These are phyloP conservation scores for Balamuthia mandrillaris DNA, from an alignment of 208 protist genomes.

Conservation along the genomic window DNA sequence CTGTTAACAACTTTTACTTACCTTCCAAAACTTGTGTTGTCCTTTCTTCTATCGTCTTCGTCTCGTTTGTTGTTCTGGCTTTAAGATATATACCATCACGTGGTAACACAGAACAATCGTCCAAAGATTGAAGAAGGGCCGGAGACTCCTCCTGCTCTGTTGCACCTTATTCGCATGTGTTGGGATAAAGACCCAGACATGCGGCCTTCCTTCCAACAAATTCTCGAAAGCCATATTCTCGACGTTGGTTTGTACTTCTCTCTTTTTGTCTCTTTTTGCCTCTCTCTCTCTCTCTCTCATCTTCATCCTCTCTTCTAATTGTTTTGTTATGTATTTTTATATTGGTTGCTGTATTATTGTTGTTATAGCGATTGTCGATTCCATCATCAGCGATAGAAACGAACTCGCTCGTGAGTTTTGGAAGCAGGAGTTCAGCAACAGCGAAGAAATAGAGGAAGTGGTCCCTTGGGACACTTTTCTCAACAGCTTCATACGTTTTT, in stretches of 20 bases:
- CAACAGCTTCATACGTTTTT: background rate
- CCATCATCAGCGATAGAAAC: slow-evolving; percentile 32
- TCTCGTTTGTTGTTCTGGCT: background rate
- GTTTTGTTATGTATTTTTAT: too few relatives aligned
- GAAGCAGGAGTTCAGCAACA: slow-evolving; percentile 23
- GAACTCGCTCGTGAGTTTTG: slow-evolving; percentile 16
- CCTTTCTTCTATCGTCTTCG: background rate
- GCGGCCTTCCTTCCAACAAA: slow-evolving; percentile 31
- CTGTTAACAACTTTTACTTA: background rate
- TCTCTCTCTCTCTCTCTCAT: too few relatives aligned
- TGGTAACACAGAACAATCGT: slow-evolving; percentile 9
- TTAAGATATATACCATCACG: slow-evolving; percentile 29
- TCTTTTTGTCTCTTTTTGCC: too few relatives aligned
- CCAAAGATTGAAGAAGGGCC: background rate
- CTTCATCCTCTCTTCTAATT: too few relatives aligned
- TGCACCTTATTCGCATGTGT: background rate
- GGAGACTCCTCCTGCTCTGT: background rate
- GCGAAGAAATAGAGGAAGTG: slow-evolving; percentile 22
- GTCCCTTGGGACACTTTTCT: slow-evolving; percentile 15
- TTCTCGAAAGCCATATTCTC: slow-evolving; percentile 13
- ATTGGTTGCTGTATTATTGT: too few relatives aligned
- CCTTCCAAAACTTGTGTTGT: background rate
- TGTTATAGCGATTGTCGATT: slow-evolving; percentile 12
- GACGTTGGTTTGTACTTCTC: slow-evolving; percentile 9
- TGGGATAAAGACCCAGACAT: slow-evolving; percentile 6